Evolutionary conservation across 75 land plant genomes (phyloP), one percentile per base, ranked within the genome.

Genomic region (Pinus albicaulis): DNA sequence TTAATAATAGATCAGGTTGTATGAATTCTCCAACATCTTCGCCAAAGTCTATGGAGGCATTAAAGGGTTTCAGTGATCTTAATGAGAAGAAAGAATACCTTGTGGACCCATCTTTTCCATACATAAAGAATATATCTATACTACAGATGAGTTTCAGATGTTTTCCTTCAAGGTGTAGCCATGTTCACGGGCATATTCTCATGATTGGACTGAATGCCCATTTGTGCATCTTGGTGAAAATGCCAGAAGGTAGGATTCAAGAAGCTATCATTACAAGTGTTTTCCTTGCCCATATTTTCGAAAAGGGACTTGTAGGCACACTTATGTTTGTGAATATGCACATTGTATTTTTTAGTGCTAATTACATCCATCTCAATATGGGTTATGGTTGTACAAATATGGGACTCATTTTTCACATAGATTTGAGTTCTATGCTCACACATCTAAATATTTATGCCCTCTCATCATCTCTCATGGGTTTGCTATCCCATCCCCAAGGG

Each of bases 161-260:
- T 92, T 79, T 82, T 88, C 90, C 12, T 92, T 92, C 84, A 92
- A 92, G 86, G 83, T 92, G 41, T 82, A 93, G 0, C 93, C 92
- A 2, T 92, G 95, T 68, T 88, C 90, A 11, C 77, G 95, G 17
- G 95, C 92, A 1, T 90, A 90, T 74, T 90, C 92, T 19, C 95
- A 92, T 76, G 95, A 92, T 64, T 92, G 95, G 95, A 92, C 95
- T 16, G 95, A 92, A 81, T 92, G 95, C 28, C 95, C 95, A 2
- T 92, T 92, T 80, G 95, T 88, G 31, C 95, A 92, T 76, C 95
- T 92, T 11, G 95, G 95, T 20, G 95, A 92, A 76, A 92, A 92
- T 77, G 95, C 95, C 26, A 86, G 48, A 4, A 73, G 95, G 65
- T 75, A 93, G 25, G 95, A 92, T 57, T 93, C 95, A 2, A 74